Conservation (phyloP, 129 eudicot species). For the Flaveria sonorensis region DNA sequence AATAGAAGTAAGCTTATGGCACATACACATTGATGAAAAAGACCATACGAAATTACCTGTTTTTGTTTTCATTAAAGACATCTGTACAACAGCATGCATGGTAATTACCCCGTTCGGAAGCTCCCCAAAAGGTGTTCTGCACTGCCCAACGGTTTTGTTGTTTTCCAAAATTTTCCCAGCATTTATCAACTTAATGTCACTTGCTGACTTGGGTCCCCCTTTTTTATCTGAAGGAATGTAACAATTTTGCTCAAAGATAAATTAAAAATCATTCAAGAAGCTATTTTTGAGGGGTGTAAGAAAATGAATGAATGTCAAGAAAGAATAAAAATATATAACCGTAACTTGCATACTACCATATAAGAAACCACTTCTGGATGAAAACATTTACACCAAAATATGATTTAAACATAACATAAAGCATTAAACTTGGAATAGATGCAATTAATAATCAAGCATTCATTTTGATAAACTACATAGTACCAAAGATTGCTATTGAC, state of each 20-base stretch:
- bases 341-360: neutral
- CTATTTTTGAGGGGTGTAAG: neutral
- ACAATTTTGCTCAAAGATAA: constrained; percentile 17
- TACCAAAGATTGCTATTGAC: neutral
- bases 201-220: constrained; percentile 76
- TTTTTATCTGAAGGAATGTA: constrained; percentile 57
- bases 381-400: constrained; percentile 10
- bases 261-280: neutral
- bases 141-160: constrained; percentile 79
- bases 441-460: neutral
- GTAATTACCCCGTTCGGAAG: constrained; percentile 84
- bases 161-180: constrained; percentile 92
- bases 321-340: neutral
- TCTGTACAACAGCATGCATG: constrained; percentile 98
- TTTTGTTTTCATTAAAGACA: constrained; percentile 79
- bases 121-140: constrained; percentile 80
- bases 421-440: neutral
- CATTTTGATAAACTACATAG: neutral
- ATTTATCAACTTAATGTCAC: constrained; percentile 77
- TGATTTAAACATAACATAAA: constrained; percentile 1
- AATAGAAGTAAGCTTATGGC: neutral
- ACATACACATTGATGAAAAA: neutral
- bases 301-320: neutral
- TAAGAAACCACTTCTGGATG: neutral
- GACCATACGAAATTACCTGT: constrained; percentile 56